Conservation (phyloP, 2,329 filamentous ascomycete species). For the Karstenula rhodostoma region DNA sequence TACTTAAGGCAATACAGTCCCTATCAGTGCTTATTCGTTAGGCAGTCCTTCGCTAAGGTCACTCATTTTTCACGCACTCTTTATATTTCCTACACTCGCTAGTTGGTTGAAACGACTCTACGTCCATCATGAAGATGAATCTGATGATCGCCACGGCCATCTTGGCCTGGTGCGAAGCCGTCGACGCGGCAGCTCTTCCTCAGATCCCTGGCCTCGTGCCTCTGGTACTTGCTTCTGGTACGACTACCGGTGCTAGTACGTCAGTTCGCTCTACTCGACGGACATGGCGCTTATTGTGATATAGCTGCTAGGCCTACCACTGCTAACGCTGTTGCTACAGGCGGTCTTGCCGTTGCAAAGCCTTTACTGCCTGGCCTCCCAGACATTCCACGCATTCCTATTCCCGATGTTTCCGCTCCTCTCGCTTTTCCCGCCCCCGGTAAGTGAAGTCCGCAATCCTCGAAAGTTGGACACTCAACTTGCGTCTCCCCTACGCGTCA, state of each 20-base stretch:
- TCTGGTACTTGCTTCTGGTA: neutral
- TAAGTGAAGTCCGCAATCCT: conserved; percentile 1
- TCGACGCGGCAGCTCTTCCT: conserved; percentile 19
- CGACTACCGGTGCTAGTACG: neutral
- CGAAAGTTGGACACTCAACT: neutral
- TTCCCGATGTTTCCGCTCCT: neutral
- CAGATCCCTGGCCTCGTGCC: conserved; percentile 12
- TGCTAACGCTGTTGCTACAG: neutral
- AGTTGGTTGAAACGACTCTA: conserved; percentile 5
- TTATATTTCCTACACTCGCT: conserved; percentile 3
- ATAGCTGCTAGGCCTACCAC: neutral
- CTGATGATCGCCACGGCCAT: conserved; percentile 18
- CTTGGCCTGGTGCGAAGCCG: conserved; percentile 20
- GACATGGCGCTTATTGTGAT: conserved; percentile 3
- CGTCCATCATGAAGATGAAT: conserved; percentile 21
- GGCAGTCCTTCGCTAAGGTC: conserved; percentile 21
- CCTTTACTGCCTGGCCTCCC: conserved; percentile 7
- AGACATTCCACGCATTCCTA: neutral
- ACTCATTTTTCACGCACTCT: conserved; percentile 11
- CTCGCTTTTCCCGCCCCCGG: neutral
- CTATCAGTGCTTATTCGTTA: neutral
- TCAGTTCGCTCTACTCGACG: neutral
- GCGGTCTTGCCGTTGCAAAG: conserved; percentile 4
- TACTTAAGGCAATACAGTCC: conserved; percentile 15
- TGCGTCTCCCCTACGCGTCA: neutral